phyloP scores from a whole-genome alignment of 1,284 basidiomycete species.

The Apiotrichum sp. region DNA sequence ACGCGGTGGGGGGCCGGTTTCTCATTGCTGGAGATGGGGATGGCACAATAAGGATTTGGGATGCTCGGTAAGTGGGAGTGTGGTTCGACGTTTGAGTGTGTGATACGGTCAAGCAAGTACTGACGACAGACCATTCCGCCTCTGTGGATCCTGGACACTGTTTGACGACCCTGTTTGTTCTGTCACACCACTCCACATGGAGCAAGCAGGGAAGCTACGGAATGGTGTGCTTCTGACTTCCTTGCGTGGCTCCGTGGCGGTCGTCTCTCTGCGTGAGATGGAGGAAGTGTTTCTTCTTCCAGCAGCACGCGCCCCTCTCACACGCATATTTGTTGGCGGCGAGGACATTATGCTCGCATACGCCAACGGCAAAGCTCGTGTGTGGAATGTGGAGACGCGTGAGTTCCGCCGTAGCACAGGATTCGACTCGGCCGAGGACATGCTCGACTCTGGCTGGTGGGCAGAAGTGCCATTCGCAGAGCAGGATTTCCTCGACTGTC shows the following conservation, averaged over 20 bases:
- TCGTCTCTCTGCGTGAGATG: constrained; percentile 68
- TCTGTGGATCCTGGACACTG: constrained; percentile 31
- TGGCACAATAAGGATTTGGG: constrained; percentile 39
- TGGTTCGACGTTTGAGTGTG: too few relatives aligned
- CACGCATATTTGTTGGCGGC: constrained; percentile 60
- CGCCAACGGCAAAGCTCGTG: constrained; percentile 64
- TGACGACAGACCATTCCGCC: constrained; percentile 20
- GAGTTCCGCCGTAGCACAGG: constrained; percentile 82
- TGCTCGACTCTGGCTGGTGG: constrained; percentile 67
- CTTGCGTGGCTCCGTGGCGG: constrained; percentile 70
- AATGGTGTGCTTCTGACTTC: constrained; percentile 70
- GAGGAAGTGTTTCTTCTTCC: constrained; percentile 72
- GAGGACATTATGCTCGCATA: constrained; percentile 74
- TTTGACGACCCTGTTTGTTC: constrained; percentile 50
- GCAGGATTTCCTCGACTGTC: not conserved
- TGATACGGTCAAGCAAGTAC: not conserved
- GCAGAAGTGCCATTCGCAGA: constrained; percentile 53
- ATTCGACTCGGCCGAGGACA: constrained; percentile 66
- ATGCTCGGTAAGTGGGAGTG: constrained; percentile 22
- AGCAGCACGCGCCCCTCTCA: constrained; percentile 62
- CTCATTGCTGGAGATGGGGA: constrained; percentile 43
- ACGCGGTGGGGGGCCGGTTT: constrained; percentile 9
- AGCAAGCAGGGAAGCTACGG: constrained; percentile 54
- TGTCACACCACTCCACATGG: constrained; percentile 22
- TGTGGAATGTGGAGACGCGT: constrained; percentile 80